Evolutionary conservation across 2,329 filamentous ascomycete genomes (phyloP), one percentile per base, ranked within the genome.

Genomic region (Ustulina deusta): DNA sequence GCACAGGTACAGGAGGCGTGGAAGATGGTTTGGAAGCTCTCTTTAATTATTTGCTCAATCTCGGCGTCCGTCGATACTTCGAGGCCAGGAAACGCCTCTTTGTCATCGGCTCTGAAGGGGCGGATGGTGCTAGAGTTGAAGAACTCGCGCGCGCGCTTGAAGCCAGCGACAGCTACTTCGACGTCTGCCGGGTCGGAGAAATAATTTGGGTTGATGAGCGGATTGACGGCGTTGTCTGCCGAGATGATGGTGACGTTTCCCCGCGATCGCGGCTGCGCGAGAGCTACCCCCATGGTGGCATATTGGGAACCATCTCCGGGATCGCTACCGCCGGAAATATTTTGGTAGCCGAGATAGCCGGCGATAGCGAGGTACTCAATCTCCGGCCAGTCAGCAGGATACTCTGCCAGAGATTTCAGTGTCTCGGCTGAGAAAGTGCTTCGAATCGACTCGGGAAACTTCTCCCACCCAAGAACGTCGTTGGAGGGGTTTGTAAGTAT

Each of bases 161-260:
- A 82, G 0, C 78, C 73, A 0, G 79, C 79, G 5, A 87, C 67
- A 2, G 79, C 81, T 3, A 86, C 73, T 20, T 84, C 80, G 29
- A 79, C 70, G 36, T 87, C 85, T 0, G 79, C 75, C 7, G 78
- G 76, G 10, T 80, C 76, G 0, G 75, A 73, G 1, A 86, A 74
- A 78, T 80, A 86, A 67, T 82, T 82, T 1, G 82, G 81, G 67
- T 84, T 77, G 63, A 85, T 81, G 11, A 46, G 38, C 1, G 60
- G 15, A 11, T 22, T 3, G 1, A 17, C 25, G 10, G 55, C 22
- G 13, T 5, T 20, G 7, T 56, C 36, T 6, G n/a, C 34, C 3
- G 49, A 52, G n/a, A 15, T 44, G 7, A 44, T 20, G 4, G 15
- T 20, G 10, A 44, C 40, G 17, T 2, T n/a, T 3, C 40, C 40